Evolutionary conservation across 2,329 filamentous ascomycete species (phyloP).

Genomic region (Aureobasidium musti): DNA sequence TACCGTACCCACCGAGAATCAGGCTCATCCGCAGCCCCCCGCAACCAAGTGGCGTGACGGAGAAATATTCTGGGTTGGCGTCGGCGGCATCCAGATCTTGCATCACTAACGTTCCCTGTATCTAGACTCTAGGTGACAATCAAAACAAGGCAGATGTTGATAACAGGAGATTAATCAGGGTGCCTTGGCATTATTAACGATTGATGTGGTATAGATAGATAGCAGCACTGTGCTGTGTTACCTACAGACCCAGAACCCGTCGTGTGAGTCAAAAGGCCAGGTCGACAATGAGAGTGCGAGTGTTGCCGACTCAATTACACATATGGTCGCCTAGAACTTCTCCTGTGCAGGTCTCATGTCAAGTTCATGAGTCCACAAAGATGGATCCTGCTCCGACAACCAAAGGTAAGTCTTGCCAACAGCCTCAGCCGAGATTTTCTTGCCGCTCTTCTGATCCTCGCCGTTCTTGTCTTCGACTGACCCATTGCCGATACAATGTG

Average conservation of each 20-base stretch:
- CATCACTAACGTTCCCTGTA: background rate
- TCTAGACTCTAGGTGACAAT: background rate
- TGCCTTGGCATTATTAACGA: slow-evolving; percentile 6
- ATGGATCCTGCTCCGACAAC: slow-evolving; percentile 52
- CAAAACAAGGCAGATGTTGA: background rate
- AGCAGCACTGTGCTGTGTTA: background rate
- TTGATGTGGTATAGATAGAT: background rate
- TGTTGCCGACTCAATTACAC: background rate
- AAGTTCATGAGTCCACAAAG: slow-evolving; percentile 56
- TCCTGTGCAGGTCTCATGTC: slow-evolving; percentile 55
- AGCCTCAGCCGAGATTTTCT: slow-evolving; percentile 60
- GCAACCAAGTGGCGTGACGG: slow-evolving; percentile 16
- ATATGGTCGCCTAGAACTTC: slow-evolving; percentile 44
- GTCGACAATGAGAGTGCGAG: background rate
- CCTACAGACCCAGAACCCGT: no score
- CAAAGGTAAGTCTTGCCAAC: slow-evolving; percentile 60
- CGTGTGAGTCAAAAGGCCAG: no score
- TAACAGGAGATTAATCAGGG: background rate
- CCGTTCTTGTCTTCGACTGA: slow-evolving; percentile 55
- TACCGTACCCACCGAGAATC: background rate
- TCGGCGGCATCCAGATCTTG: background rate
- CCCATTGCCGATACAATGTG: slow-evolving; percentile 62
- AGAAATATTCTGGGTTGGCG: background rate
- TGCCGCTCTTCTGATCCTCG: slow-evolving; percentile 52
- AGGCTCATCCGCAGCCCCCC: background rate